Percentiles rank a stretch among this genome's conserved stretches.
These are phyloP conservation scores for Cadophora gregata DNA, from an alignment of 2,329 filamentous ascomycete species.

Conservation along the genomic window DNA sequence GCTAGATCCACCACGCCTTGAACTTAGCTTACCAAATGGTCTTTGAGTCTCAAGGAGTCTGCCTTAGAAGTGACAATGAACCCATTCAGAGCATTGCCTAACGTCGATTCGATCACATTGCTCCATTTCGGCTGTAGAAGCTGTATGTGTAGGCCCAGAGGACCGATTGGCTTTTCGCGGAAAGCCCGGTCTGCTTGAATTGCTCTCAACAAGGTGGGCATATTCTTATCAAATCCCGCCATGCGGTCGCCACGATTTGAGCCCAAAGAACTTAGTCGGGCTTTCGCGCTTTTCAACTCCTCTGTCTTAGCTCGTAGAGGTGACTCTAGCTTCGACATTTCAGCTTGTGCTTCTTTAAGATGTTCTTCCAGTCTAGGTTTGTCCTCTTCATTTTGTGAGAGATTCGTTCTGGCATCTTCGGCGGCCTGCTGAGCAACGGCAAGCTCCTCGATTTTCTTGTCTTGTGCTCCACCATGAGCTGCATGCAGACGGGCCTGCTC, in stretches of 20 bases:
- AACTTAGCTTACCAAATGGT: conserved; percentile 49
- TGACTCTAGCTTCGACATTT: conserved; percentile 44
- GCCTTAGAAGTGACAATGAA: conserved; percentile 82
- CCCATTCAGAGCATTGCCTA: conserved; percentile 72
- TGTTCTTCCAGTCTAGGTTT: conserved; percentile 46
- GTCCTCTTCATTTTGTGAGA: conserved; percentile 50
- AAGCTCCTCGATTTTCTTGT: conserved; percentile 64
- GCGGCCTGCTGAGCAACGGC: conserved; percentile 60
- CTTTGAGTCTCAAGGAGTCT: conserved; percentile 72
- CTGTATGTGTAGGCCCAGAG: conserved; percentile 79
- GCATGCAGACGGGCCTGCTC: conserved; percentile 69
- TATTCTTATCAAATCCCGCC: conserved; percentile 66
- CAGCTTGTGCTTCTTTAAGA: conserved; percentile 44
- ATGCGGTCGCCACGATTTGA: conserved; percentile 64
- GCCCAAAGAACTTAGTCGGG: conserved; percentile 57
- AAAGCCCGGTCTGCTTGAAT: conserved; percentile 76
- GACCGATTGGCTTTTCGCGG: conserved; percentile 76
- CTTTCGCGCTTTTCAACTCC: conserved; percentile 61
- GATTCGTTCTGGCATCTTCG: conserved; percentile 50
- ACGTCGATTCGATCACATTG: conserved; percentile 76
- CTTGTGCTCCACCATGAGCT: conserved; percentile 72
- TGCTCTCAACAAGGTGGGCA: conserved; percentile 68
- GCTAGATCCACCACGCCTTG: not conserved
- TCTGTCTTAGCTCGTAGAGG: conserved; percentile 52
- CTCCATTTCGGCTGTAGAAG: conserved; percentile 84